phyloP scores from a whole-genome alignment of 75 land plant genomes.

The Sequoiadendron giganteum region DNA sequence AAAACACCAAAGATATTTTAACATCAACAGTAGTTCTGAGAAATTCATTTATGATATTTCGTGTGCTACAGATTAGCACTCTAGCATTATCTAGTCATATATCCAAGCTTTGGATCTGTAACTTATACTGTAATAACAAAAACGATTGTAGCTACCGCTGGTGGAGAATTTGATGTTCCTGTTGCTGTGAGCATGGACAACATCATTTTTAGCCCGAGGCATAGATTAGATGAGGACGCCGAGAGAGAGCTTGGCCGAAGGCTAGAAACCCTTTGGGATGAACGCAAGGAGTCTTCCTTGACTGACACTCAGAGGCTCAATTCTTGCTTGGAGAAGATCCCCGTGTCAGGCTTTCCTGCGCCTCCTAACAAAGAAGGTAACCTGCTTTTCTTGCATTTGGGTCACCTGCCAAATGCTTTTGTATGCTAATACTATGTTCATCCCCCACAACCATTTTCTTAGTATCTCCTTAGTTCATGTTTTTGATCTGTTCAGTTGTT shows the following conservation, averaged over 20 bases:
- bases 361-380: conserved; percentile 48
- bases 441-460: background rate
- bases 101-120: background rate
- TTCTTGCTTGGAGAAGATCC: conserved; percentile 78
- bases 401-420: background rate
- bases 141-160: background rate
- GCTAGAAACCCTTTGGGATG: conserved; percentile 69
- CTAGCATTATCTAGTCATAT: too few relatives aligned
- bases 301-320: conserved; percentile 74
- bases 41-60: too few relatives aligned
- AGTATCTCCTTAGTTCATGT: background rate
- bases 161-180: background rate
- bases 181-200: background rate
- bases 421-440: background rate
- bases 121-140: background rate
- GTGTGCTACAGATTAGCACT: too few relatives aligned
- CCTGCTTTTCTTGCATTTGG: background rate
- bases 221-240: conserved; percentile 8
- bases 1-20: too few relatives aligned
- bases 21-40: too few relatives aligned
- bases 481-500: background rate
- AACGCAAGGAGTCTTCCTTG: conserved; percentile 41
- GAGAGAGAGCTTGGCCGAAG: conserved; percentile 53
- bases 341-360: conserved; percentile 78
- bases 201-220: background rate